Base-by-base conservation (phyloP, 2,329 filamentous ascomycete species). In the Colletotrichum sp. region DNA sequence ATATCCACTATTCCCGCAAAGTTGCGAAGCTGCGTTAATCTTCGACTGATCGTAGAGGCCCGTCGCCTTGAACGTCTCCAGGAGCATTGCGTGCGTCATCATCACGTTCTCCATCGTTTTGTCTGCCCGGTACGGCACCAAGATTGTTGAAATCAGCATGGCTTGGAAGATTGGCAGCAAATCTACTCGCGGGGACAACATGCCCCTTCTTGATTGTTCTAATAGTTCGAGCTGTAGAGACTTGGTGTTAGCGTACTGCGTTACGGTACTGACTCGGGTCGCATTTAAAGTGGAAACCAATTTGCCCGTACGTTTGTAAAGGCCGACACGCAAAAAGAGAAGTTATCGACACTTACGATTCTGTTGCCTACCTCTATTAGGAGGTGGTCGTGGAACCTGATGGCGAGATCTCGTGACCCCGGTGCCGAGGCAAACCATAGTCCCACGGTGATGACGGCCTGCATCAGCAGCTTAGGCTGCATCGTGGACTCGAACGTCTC, bases 91-190 rank as follows among this genome's bases (percentile, higher is more conserved):
- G 26, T 75, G 72, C 13, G 69, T 72, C 55, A 68, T 72, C 72
- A 72, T 68, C 18, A 75, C 55, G 24, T 67, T 75, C 13, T 75
- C 69, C 30, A 68, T 67, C 12, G 72, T 39, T 16, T 75, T 34
- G 16, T 75, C 72, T 3, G 72, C 55, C 34, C 72, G 69, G 21
- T 75, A 75, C 8, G 72, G 72, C 9, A 72, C 72, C 10, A 75
- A 55, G 16, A 72, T 75, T 24, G 36, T 67, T 18, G 55, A 63
- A 15, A 75, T 68, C 28, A 75, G 21, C 57, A 67, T 63, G 2
- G 69, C 55, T 28, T 75, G 72, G n/a, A 75, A 68, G 8, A 72
- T n/a, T 18, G 72, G 69, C 8, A 75, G 30, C 24, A 75, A 18
- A 13, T 68, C 62, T 34, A 63, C 6, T 34, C 55, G 39, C 0